These are phyloP conservation scores for Dichotomopilus funicola DNA, from an alignment of 2,329 filamentous ascomycete species.

Conservation along the genomic window DNA sequence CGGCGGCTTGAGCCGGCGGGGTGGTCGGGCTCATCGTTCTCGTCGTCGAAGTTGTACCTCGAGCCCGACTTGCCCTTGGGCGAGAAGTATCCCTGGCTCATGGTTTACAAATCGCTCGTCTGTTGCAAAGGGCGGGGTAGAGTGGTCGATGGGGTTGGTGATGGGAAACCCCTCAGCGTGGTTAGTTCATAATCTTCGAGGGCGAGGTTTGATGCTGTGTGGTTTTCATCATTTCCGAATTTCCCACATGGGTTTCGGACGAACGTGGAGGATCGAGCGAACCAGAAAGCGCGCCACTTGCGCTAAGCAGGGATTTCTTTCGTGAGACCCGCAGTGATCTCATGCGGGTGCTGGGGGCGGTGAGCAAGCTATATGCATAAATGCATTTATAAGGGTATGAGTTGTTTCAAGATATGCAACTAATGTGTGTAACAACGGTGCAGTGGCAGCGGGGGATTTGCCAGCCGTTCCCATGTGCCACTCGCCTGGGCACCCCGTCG, in stretches of 20 bases:
- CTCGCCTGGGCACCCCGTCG: too few relatives aligned
- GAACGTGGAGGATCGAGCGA: constrained; percentile 8
- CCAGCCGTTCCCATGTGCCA: neutral
- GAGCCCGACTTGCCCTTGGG: constrained; percentile 47
- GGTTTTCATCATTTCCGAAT: constrained; percentile 2
- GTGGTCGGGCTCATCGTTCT: constrained; percentile 21
- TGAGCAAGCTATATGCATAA: neutral
- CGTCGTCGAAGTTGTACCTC: constrained; percentile 26
- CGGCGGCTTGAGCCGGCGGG: constrained; percentile 20
- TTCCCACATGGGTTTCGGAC: constrained; percentile 5
- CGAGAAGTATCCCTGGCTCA: constrained; percentile 55
- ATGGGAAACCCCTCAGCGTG: neutral
- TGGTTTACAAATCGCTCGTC: constrained; percentile 25
- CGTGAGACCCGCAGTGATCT: constrained; percentile 4
- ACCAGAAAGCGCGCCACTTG: constrained; percentile 6
- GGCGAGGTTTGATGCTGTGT: neutral
- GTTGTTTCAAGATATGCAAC: neutral
- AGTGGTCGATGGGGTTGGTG: constrained; percentile 1
- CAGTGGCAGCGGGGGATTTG: neutral
- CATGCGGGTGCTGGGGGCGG: neutral
- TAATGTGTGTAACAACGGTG: neutral
- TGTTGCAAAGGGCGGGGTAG: constrained; percentile 1
- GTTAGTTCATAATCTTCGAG: constrained; percentile 5
- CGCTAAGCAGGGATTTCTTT: neutral
- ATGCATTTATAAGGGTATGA: neutral